Percentiles rank a stretch among this genome's conserved stretches.
These are phyloP conservation scores for Eruca vesicaria DNA, from an alignment of 441 rosid genomes.

Conservation along the genomic window DNA sequence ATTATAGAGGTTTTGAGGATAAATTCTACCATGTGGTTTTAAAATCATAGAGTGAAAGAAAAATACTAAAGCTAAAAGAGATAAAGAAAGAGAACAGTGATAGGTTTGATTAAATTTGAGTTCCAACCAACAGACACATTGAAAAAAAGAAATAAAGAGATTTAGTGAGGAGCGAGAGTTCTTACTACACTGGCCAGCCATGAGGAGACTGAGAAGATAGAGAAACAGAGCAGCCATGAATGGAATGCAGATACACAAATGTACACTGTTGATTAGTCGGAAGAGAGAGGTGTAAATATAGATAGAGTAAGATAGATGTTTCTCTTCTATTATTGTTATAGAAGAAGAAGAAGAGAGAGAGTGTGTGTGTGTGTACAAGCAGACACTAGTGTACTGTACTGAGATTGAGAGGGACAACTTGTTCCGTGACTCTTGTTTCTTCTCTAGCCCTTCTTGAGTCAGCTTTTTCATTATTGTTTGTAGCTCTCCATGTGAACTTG, in stretches of 20 bases:
- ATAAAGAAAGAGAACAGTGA: neutral
- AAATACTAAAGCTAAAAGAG: neutral
- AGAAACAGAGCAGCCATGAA: conserved; percentile 50
- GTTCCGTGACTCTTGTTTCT: conserved; percentile 33
- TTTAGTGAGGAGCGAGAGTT: neutral
- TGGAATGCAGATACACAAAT: neutral
- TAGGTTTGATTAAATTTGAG: neutral
- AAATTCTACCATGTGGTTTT: neutral
- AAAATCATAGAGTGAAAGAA: neutral
- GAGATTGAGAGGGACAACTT: conserved; percentile 8
- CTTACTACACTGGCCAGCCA: conserved; percentile 73
- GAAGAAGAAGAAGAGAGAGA: neutral
- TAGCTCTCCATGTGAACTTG: conserved; percentile 28
- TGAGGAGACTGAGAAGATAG: conserved; percentile 48
- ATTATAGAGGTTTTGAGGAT: neutral
- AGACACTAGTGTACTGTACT: conserved; percentile 19
- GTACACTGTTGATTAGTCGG: neutral
- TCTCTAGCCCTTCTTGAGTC: conserved; percentile 25
- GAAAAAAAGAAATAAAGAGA: neutral
- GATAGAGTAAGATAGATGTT: conserved; percentile 5
- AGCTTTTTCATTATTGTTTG: conserved; percentile 30
- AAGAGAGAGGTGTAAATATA: neutral
- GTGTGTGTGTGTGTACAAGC: neutral
- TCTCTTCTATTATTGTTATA: neutral
- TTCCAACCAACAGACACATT: neutral